Percentiles rank a stretch among this genome's conserved stretches.
phyloP scores from a whole-genome alignment of 129 eudicot genomes.

The Flaveria brownii region DNA sequence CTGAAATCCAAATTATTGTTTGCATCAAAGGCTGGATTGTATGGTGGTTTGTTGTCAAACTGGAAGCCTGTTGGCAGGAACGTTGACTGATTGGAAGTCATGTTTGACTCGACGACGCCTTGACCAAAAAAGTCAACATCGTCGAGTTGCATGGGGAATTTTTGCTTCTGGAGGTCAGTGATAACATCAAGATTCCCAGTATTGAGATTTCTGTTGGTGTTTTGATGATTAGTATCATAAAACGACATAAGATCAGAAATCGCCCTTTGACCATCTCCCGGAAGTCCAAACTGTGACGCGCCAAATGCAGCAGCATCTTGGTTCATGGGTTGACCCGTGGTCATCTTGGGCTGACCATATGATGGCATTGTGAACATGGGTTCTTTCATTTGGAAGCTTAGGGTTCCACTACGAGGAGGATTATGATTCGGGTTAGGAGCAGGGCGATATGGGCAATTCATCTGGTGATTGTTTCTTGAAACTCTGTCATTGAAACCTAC shows the following conservation, averaged over 20 bases:
- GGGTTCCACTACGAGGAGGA: conserved; percentile 37
- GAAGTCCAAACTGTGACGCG: conserved; percentile 49
- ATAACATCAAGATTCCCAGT: conserved; percentile 33
- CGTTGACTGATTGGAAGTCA: conserved; percentile 31
- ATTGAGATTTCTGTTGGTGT: conserved; percentile 34
- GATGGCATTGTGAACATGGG: conserved; percentile 39
- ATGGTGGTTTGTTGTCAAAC: conserved; percentile 45
- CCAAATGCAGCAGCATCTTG: conserved; percentile 32
- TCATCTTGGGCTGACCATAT: conserved; percentile 38
- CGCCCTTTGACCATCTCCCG: conserved; percentile 65
- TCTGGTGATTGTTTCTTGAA: conserved; percentile 62
- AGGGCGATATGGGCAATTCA: conserved; percentile 55
- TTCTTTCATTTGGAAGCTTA: conserved; percentile 46
- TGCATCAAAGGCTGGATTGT: conserved; percentile 43
- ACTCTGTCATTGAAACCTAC: conserved; percentile 58
- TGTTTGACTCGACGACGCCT: conserved; percentile 36
- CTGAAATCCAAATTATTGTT: conserved; percentile 49
- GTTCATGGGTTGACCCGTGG: conserved; percentile 39
- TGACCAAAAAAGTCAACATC: conserved; percentile 47
- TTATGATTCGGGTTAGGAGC: conserved; percentile 37
- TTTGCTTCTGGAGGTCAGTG: conserved; percentile 47
- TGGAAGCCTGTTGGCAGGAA: conserved; percentile 45
- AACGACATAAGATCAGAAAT: conserved; percentile 63
- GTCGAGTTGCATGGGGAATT: conserved; percentile 47
- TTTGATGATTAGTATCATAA: conserved; percentile 59